Percentiles rank a stretch among this genome's conserved stretches.
Evolutionary conservation across 768 basidiomycete species (phyloP).

Genomic region (Naganishia onofrii): DNA sequence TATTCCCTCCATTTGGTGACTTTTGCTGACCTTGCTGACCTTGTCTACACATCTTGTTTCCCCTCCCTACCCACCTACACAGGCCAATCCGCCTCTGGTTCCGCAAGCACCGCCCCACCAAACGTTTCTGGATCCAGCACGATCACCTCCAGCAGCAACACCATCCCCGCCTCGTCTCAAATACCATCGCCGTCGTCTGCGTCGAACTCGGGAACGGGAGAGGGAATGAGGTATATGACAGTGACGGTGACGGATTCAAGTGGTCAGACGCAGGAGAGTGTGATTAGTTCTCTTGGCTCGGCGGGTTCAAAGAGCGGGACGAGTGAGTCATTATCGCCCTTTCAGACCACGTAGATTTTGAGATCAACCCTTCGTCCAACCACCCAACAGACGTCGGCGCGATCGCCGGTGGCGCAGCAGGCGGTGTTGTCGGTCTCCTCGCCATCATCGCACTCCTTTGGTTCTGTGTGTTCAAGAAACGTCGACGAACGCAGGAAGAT

Average conservation of each 20-base stretch:
- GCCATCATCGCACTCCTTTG: conserved; percentile 41
- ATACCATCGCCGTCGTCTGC: neutral
- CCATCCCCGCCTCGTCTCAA: neutral
- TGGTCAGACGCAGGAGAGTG: conserved; percentile 9
- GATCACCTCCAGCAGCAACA: neutral
- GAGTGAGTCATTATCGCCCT: no score
- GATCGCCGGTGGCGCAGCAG: conserved; percentile 35
- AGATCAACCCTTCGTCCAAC: no score
- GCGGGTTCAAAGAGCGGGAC: neutral
- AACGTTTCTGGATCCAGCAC: neutral
- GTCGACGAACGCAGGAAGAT: conserved; percentile 36
- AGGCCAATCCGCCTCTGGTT: no score
- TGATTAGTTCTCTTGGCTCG: neutral
- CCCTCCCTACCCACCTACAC: no score
- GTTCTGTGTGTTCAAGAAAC: conserved; percentile 38
- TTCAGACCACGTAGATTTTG: no score
- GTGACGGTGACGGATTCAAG: conserved; percentile 25
- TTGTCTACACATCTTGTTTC: no score
- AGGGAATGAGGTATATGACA: neutral
- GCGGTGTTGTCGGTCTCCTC: conserved; percentile 34
- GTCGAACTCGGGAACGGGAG: no score
- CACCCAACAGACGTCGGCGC: conserved; percentile 33
- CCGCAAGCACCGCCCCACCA: neutral
- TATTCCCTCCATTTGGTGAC: no score
- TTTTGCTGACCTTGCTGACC: no score